Evolutionary conservation across 257 asterid genomes (phyloP), one percentile per base, ranked within the genome.

Genomic region (Penstemon barbatus): DNA sequence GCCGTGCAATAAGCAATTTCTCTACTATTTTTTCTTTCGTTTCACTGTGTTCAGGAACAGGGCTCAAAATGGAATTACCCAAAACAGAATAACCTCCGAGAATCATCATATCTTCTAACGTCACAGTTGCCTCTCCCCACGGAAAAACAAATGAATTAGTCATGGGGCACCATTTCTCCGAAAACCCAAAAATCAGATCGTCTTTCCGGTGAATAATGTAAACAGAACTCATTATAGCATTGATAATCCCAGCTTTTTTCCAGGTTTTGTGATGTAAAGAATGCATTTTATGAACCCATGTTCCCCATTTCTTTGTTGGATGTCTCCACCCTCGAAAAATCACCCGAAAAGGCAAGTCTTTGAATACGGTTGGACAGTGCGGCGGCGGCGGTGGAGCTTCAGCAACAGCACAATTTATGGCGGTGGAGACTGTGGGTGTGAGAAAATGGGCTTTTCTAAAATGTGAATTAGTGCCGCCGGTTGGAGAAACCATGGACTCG

Each of bases 121-220:
- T 81, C 41, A 81, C 11, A 7, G 77, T 79, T 1, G 80, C 83
- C 68, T 84, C 86, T 1, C 86, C 86, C 89, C 89, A 76, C 0
- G 80, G 76, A 8, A 79, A 81, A 40, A 71, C 61, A 37, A 75
- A 69, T 5, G 82, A 37, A 2, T 83, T 78, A 6, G 80, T 71
- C 11, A 33, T 8, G 1, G 77, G 67, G 60, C 77, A 74, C 84
- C 84, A 80, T 41, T 57, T 71, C 13, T 77, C 81, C 0, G 40
- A 70, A 63, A 81, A 9, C 61, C 57, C 73, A 10, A 71, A 7
- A 25, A 81, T 64, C 62, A 80, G n/a, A 60, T 59, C 62, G 3
- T 48, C 37, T 18, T 61, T 5, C 2, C 66, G 43, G 42, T 41
- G 73, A 40, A 73, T 44, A 12, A 0, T 4, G 70, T 13, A 70